phyloP scores from a whole-genome alignment of 163 green algal genomes.

The Chlorella variabilis region DNA sequence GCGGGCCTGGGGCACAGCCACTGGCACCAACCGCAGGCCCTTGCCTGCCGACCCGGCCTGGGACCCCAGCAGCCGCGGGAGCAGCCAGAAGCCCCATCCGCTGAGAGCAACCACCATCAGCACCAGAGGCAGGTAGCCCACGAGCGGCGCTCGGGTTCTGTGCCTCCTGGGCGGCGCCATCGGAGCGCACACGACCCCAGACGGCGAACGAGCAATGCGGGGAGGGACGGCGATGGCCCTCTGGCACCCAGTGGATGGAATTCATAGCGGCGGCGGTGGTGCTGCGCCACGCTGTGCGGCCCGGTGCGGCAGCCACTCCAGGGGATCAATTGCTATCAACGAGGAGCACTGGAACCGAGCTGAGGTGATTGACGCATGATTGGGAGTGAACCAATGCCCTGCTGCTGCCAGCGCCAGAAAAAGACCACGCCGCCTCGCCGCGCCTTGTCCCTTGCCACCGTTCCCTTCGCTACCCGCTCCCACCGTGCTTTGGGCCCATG shows the following conservation, averaged over 20 bases:
- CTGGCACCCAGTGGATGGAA: background rate
- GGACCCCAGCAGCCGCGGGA: background rate
- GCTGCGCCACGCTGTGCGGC: background rate
- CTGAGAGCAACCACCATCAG: background rate
- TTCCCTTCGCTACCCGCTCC: no score
- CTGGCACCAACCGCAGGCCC: conserved; percentile 9
- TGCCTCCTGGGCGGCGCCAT: conserved; percentile 6
- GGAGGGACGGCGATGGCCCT: background rate
- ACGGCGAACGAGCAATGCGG: background rate
- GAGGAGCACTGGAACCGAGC: no score
- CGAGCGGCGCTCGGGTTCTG: background rate
- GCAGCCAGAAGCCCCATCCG: background rate
- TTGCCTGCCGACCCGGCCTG: background rate
- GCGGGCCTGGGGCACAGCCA: background rate
- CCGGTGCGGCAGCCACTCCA: no score
- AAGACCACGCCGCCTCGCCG: no score
- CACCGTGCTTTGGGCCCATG: no score
- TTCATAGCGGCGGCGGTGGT: no score
- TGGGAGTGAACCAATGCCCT: no score
- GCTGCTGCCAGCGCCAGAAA: no score
- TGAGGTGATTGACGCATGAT: no score
- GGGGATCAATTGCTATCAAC: no score
- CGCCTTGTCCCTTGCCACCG: no score
- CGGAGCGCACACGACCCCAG: background rate
- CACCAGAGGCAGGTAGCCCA: conserved; percentile 2